Evolutionary conservation across 2,329 filamentous ascomycete genomes (phyloP).

Genomic region (Penicillium concentricum): DNA sequence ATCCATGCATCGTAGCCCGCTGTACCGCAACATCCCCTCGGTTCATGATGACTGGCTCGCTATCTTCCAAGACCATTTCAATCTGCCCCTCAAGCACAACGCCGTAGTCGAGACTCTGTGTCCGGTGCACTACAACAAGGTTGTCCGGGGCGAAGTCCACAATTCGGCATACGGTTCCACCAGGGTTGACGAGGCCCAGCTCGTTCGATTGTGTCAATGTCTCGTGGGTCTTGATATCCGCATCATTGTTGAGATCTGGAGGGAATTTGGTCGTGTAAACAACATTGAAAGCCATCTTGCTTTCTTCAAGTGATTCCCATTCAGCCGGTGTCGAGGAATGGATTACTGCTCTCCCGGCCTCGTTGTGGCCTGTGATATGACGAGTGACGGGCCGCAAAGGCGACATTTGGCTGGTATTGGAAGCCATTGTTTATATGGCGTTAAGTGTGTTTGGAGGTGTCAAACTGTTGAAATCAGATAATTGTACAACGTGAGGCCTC

Average conservation of each 20-base stretch:
- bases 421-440: conserved; percentile 11
- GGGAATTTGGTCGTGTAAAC: conserved; percentile 42
- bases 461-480: neutral
- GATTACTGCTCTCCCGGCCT: conserved; percentile 37
- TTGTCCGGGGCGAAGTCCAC: conserved; percentile 51
- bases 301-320: conserved; percentile 30
- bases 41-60: conserved; percentile 48
- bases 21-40: conserved; percentile 58
- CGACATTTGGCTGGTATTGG: conserved; percentile 26
- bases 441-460: neutral
- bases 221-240: conserved; percentile 37
- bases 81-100: conserved; percentile 56
- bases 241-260: conserved; percentile 35
- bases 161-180: conserved; percentile 47
- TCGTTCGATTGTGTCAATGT: conserved; percentile 22
- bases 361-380: conserved; percentile 41
- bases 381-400: conserved; percentile 29
- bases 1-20: conserved; percentile 56
- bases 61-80: conserved; percentile 54
- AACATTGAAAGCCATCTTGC: conserved; percentile 40
- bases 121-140: conserved; percentile 52
- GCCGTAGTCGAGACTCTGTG: conserved; percentile 56
- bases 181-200: conserved; percentile 39
- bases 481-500: no score
- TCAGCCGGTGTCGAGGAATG: conserved; percentile 30